Conservation (phyloP, 208 protist species). For the Leishmania tropica region DNA sequence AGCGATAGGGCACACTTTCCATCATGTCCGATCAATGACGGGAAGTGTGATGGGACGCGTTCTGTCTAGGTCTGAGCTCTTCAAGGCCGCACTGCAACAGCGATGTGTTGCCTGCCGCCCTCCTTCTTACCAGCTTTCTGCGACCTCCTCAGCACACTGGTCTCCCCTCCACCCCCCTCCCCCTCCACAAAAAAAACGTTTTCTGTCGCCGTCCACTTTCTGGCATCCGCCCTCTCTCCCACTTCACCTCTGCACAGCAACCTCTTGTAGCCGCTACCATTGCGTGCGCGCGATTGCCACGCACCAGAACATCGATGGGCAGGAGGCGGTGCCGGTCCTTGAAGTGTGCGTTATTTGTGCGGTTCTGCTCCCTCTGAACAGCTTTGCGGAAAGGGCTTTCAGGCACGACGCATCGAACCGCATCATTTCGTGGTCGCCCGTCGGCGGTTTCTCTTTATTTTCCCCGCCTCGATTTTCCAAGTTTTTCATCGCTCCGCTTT, state of each 20-base stretch:
- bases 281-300: not conserved
- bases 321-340: not conserved
- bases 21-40: not conserved
- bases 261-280: not conserved
- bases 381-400: not conserved
- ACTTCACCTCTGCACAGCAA: not conserved
- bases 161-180: no score
- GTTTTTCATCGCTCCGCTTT: not conserved
- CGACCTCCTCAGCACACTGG: not conserved
- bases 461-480: not conserved
- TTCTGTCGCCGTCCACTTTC: not conserved
- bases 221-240: not conserved
- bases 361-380: not conserved
- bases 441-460: not conserved
- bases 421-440: no score
- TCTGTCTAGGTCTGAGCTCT: not conserved
- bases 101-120: not conserved
- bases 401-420: not conserved
- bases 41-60: not conserved
- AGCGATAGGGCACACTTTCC: not conserved
- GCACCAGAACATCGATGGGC: not conserved
- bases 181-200: not conserved
- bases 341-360: not conserved
- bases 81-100: not conserved
- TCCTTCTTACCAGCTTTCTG: not conserved